Conservation (phyloP, 2,329 filamentous ascomycete genomes). For the Aureobasidium mangrovei region DNA sequence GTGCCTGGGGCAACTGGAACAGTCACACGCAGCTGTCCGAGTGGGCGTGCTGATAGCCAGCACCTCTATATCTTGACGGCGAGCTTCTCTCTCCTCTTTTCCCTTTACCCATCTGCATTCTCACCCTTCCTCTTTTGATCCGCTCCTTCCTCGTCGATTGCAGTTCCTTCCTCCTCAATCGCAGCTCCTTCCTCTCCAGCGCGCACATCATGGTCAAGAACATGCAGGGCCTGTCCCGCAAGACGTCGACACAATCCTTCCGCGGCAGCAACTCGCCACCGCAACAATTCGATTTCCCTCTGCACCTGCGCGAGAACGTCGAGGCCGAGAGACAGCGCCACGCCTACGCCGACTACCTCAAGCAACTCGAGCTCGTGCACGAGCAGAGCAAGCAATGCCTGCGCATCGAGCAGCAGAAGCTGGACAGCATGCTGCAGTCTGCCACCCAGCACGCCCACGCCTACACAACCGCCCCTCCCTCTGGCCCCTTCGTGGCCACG, state of each 20-base stretch:
- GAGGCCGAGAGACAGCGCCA: slow-evolving; percentile 8
- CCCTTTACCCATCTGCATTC: not conserved
- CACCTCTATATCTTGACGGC: too few relatives aligned
- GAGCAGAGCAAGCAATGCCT: slow-evolving; percentile 14
- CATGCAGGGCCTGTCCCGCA: slow-evolving; percentile 13
- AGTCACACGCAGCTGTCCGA: not conserved
- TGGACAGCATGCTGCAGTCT: slow-evolving; percentile 13
- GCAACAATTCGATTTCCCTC: not conserved
- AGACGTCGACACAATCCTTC: slow-evolving; percentile 13
- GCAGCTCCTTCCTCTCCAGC: not conserved
- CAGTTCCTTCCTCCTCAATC: not conserved
- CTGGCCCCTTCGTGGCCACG: slow-evolving; percentile 1
- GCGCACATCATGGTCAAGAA: slow-evolving; percentile 14
- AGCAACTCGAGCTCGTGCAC: slow-evolving; percentile 18
- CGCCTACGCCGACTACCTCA: slow-evolving; percentile 22
- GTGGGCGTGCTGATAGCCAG: too few relatives aligned
- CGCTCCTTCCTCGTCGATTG: not conserved
- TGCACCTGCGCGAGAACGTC: not conserved
- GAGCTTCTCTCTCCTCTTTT: not conserved
- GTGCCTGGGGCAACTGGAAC: slow-evolving; percentile 10
- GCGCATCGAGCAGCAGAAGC: slow-evolving; percentile 10
- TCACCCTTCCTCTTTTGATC: not conserved
- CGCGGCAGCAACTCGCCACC: slow-evolving; percentile 5
- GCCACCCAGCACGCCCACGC: slow-evolving; percentile 9
- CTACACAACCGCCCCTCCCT: not conserved